Evolutionary conservation across 192 early-diverging fungal genomes (phyloP).

Genomic region (Kickxella alabastrina): DNA sequence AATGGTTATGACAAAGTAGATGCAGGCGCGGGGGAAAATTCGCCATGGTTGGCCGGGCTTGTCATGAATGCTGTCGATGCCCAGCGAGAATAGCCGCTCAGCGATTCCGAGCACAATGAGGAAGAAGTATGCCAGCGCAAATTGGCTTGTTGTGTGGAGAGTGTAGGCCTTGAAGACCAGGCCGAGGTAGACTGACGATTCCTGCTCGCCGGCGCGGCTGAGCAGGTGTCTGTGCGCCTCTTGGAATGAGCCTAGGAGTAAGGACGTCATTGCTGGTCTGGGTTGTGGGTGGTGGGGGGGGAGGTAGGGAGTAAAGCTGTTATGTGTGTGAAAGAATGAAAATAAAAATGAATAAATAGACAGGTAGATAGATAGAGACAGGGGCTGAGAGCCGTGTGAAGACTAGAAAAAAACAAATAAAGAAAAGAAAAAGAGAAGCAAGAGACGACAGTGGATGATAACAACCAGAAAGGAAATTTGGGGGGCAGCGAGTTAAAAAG

Average conservation of each 20-base stretch:
- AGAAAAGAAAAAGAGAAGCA: neutral
- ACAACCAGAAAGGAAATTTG: too few species aligned
- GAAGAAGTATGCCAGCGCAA: constrained; percentile 45
- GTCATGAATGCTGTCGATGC: constrained; percentile 40
- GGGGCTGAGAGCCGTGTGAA: too few species aligned
- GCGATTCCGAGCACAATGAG: constrained; percentile 41
- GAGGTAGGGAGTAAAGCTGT: neutral
- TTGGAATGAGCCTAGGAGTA: constrained; percentile 13
- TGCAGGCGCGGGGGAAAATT: constrained; percentile 46
- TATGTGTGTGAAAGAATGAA: neutral
- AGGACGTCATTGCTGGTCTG: constrained; percentile 21
- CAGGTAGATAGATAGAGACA: constrained; percentile 1
- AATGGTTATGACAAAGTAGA: constrained; percentile 45
- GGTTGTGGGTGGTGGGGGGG: too few species aligned
- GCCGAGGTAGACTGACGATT: constrained; percentile 23
- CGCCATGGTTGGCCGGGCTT: constrained; percentile 52
- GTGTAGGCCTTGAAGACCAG: constrained; percentile 46
- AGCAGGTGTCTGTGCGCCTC: constrained; percentile 28
- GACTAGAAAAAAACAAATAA: constrained; percentile 10
- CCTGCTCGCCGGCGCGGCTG: constrained; percentile 3
- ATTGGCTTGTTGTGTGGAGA: constrained; percentile 18
- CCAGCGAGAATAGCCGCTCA: constrained; percentile 39
- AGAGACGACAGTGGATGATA: neutral
- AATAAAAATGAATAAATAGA: neutral
- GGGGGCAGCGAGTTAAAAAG: too few species aligned